phyloP scores from a whole-genome alignment of 768 basidiomycete genomes.

The Leccinum boreale region DNA sequence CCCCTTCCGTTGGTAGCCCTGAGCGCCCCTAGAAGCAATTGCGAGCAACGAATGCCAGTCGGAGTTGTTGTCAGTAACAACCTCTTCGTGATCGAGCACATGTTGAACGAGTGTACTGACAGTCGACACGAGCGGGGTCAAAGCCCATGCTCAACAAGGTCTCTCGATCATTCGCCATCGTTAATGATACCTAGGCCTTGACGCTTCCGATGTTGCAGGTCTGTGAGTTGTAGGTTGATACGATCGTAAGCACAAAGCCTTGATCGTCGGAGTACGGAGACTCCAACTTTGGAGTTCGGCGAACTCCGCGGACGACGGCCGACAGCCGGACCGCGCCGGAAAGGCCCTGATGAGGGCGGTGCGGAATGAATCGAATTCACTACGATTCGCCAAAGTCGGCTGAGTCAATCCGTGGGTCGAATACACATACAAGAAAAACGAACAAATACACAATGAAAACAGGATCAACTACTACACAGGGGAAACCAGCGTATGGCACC shows the following conservation, averaged over 20 bases:
- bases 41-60: neutral
- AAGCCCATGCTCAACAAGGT: conserved; percentile 86
- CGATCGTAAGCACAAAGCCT: no score
- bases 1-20: conserved; percentile 81
- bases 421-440: no score
- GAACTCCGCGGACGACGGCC: no score
- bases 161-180: conserved; percentile 61
- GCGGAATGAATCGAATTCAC: no score
- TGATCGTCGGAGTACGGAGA: no score
- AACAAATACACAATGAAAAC: neutral
- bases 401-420: no score
- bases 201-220: neutral
- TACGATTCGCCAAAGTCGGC: no score
- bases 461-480: neutral
- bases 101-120: conserved; percentile 42
- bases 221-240: neutral
- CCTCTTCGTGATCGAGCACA: neutral
- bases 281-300: no score
- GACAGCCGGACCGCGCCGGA: no score
- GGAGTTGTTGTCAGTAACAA: neutral
- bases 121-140: conserved; percentile 78
- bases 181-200: neutral
- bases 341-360: no score
- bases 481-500: neutral
- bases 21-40: conserved; percentile 65